phyloP scores from a whole-genome alignment of 768 basidiomycete genomes.

The Termitomyces sp. region DNA sequence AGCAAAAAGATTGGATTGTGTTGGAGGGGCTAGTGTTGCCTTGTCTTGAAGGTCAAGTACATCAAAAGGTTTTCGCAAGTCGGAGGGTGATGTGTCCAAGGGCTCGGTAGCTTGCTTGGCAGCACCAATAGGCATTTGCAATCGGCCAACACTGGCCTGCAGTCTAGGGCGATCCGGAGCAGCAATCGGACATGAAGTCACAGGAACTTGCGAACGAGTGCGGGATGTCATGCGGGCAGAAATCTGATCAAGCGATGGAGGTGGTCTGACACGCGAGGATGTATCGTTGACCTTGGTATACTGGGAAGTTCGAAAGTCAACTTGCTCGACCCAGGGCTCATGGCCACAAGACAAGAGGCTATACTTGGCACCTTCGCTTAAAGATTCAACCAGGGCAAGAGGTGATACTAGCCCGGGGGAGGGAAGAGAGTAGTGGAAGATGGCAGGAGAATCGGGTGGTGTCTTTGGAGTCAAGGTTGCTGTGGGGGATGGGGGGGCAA shows the following conservation, averaged over 20 bases:
- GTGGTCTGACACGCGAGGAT: constrained; percentile 17
- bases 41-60: constrained; percentile 29
- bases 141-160: constrained; percentile 35
- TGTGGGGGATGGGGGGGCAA: constrained; percentile 61
- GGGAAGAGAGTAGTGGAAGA: constrained; percentile 67
- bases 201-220: constrained; percentile 19
- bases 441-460: constrained; percentile 65
- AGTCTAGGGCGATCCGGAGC: constrained; percentile 22
- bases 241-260: constrained; percentile 78
- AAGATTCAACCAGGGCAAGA: constrained; percentile 51
- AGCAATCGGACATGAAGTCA: constrained; percentile 31
- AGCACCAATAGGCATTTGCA: constrained; percentile 37
- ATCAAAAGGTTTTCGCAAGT: constrained; percentile 26
- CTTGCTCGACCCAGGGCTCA: constrained; percentile 62
- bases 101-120: constrained; percentile 19
- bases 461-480: constrained; percentile 58
- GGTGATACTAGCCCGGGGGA: constrained; percentile 68
- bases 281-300: constrained; percentile 17
- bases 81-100: constrained; percentile 30
- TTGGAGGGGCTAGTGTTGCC: constrained; percentile 10
- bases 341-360: constrained; percentile 20
- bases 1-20: constrained; percentile 48
- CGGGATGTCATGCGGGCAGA: constrained; percentile 54
- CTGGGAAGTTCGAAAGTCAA: constrained; percentile 50
- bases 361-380: constrained; percentile 31